Percentiles rank a stretch among this genome's conserved stretches.
Evolutionary conservation across 164 flowering plant genomes (phyloP).

Genomic region (Macadamia tetraphylla): DNA sequence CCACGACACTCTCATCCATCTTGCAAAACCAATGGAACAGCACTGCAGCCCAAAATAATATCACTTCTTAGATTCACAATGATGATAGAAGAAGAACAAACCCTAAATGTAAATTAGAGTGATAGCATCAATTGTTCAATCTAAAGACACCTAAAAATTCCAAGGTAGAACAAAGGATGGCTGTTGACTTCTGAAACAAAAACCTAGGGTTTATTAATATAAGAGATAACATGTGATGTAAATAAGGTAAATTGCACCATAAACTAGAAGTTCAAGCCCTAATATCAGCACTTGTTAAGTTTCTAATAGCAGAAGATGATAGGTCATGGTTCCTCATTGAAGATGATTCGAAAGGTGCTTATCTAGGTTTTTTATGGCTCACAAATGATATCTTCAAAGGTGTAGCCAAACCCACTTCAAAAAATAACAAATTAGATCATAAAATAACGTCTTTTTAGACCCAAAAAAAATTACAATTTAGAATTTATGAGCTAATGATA

Average conservation of each 20-base stretch:
- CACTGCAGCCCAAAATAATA: constrained; percentile 1
- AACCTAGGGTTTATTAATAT: background rate
- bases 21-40: constrained; percentile 8
- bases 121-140: background rate
- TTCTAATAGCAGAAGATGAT: background rate
- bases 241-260: constrained; percentile 2
- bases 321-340: background rate
- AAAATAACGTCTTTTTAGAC: background rate
- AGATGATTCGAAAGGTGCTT: background rate
- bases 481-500: background rate
- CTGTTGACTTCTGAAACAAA: background rate
- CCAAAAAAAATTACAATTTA: background rate
- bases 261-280: background rate
- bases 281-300: background rate
- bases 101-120: background rate
- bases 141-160: background rate
- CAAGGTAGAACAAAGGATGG: background rate
- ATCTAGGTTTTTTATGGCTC: background rate
- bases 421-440: background rate
- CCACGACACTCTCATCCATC: constrained; percentile 19
- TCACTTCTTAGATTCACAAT: background rate
- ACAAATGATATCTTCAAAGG: background rate
- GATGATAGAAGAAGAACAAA: background rate
- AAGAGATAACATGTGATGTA: too few relatives aligned
- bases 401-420: background rate